These are phyloP conservation scores for Lasiodiplodia sp. DNA, from an alignment of 2,329 filamentous ascomycete genomes.

Conservation along the genomic window DNA sequence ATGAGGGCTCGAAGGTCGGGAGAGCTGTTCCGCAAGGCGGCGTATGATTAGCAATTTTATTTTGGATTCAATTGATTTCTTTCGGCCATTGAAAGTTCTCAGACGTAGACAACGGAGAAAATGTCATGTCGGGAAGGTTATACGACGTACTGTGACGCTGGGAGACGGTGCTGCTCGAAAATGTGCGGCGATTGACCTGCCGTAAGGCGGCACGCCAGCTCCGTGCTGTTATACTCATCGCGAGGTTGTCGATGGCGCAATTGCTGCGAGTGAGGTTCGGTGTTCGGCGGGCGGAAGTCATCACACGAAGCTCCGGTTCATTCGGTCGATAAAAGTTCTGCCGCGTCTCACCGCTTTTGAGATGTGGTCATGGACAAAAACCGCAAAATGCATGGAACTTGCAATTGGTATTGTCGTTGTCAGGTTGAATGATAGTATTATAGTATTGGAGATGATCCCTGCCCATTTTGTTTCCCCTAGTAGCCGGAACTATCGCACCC, in stretches of 20 bases:
- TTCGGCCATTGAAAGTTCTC: not conserved
- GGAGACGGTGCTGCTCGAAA: conserved; percentile 35
- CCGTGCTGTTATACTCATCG: conserved; percentile 43
- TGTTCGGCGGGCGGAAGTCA: not conserved
- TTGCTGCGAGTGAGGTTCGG: not conserved
- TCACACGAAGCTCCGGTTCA: conserved; percentile 1
- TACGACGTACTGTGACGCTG: conserved; percentile 39
- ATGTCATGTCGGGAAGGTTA: not conserved
- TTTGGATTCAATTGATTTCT: not conserved
- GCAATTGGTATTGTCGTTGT: not conserved
- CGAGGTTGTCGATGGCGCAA: conserved; percentile 25
- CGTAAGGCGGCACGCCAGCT: conserved; percentile 40
- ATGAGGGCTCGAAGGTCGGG: conserved; percentile 47
- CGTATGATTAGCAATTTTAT: conserved; percentile 44
- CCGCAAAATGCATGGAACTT: not conserved
- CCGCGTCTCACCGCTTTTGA: not conserved
- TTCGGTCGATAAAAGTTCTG: conserved; percentile 6
- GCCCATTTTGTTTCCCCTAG: not conserved
- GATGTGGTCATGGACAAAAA: not conserved
- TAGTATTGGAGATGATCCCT: no score
- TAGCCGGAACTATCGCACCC: not conserved
- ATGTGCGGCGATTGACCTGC: conserved; percentile 29
- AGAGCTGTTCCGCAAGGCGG: conserved; percentile 3
- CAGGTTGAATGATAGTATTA: not conserved
- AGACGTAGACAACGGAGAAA: not conserved